Percentiles rank a stretch among this genome's conserved stretches.
phyloP scores from a whole-genome alignment of 352 stramenopile species.

The Globisporangium nodosum region DNA sequence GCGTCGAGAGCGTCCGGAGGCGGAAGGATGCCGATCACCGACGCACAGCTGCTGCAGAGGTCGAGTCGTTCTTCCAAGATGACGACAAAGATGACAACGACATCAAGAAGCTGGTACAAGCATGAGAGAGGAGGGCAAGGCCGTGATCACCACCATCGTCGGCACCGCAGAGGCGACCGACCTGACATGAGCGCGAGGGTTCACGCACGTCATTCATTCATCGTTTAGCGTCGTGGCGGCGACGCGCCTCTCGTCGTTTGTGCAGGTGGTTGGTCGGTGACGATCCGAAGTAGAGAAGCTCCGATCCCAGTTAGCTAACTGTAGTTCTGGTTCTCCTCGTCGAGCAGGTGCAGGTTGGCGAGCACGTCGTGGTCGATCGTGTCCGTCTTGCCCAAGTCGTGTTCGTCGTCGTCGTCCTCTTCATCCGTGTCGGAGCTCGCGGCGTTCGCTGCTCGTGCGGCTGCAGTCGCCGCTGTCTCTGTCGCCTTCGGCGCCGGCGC shows the following conservation, averaged over 20 bases:
- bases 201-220: neutral
- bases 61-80: too few species aligned
- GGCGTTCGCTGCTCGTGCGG: conserved; percentile 13
- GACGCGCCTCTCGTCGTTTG: neutral
- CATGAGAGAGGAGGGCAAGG: neutral
- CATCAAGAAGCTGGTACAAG: neutral
- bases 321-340: conserved; percentile 8
- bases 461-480: conserved; percentile 5
- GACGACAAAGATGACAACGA: neutral
- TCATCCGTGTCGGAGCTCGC: conserved; percentile 70
- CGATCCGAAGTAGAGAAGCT: neutral
- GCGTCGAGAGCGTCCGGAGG: neutral
- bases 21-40: neutral
- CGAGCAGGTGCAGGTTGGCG: conserved; percentile 10
- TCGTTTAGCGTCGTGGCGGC: neutral
- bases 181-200: neutral
- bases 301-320: neutral
- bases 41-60: neutral
- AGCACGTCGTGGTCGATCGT: conserved; percentile 5
- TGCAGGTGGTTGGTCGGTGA: neutral
- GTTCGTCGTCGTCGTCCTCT: conserved; percentile 43
- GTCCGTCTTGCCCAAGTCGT: conserved; percentile 21
- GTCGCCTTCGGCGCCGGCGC: conserved; percentile 16
- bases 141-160: too few species aligned
- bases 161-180: neutral